Evolutionary conservation across 148 eudicot genomes (phyloP).

Genomic region (Rhododendron simsii): DNA sequence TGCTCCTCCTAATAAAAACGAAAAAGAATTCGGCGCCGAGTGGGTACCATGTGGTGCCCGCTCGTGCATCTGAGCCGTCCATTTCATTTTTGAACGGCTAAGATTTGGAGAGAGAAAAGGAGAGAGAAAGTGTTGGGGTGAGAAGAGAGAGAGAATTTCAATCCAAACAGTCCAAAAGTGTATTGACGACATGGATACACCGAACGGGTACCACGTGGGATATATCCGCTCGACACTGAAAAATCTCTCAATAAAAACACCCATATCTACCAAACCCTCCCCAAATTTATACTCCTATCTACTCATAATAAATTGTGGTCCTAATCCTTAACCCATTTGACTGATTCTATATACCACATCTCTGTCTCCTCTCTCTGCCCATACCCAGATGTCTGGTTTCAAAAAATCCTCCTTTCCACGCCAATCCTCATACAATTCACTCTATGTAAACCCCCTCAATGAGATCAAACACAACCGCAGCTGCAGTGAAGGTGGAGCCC

Average conservation of each 20-base stretch:
- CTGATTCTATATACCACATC: background rate
- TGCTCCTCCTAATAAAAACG: background rate
- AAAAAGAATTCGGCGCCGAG: no score
- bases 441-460: slow-evolving; percentile 50
- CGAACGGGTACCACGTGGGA: no score
- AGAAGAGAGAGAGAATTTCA: no score
- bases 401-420: slow-evolving; percentile 45
- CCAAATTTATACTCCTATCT: background rate
- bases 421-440: slow-evolving; percentile 47
- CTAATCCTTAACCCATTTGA: background rate
- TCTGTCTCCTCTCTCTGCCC: background rate
- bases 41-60: no score
- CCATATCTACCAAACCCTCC: background rate
- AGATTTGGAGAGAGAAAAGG: no score
- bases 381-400: slow-evolving; percentile 38
- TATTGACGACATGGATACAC: no score
- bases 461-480: slow-evolving; percentile 48
- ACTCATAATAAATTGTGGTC: background rate
- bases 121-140: no score
- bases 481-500: slow-evolving; percentile 25
- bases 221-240: no score
- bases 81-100: no score
- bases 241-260: background rate
- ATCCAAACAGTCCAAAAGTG: no score
- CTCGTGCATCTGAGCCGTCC: no score